Conservation (phyloP, 768 basidiomycete species). For the Pleurotus ostreatus region DNA sequence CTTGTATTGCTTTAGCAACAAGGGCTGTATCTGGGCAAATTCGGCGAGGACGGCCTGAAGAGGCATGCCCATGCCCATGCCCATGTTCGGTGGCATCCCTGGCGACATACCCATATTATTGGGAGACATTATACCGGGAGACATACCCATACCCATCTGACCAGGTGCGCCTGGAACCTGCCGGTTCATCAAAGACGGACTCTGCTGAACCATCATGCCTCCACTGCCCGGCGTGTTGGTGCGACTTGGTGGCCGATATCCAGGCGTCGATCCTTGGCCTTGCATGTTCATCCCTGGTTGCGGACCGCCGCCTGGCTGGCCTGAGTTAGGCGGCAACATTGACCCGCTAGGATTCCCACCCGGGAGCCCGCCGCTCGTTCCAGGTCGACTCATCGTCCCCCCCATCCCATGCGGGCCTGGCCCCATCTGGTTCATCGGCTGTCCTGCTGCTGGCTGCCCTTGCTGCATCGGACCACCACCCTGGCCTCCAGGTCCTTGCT, state of each 20-base stretch:
- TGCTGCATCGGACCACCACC: slow-evolving; percentile 15
- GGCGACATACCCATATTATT: slow-evolving; percentile 2
- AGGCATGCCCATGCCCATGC: not conserved
- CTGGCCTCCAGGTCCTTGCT: slow-evolving; percentile 7
- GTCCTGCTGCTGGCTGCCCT: slow-evolving; percentile 13
- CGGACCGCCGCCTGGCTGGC: slow-evolving; percentile 16
- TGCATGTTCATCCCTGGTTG: slow-evolving; percentile 7
- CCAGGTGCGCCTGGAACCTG: slow-evolving; percentile 31
- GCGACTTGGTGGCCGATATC: slow-evolving; percentile 52
- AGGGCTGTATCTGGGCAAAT: not conserved
- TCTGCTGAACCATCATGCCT: slow-evolving; percentile 46
- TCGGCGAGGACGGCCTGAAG: not conserved
- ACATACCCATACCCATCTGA: slow-evolving; percentile 13
- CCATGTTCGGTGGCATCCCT: slow-evolving; percentile 16
- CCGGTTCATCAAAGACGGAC: slow-evolving; percentile 52
- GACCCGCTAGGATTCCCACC: slow-evolving; percentile 28
- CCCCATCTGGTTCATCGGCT: slow-evolving; percentile 46
- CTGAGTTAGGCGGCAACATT: slow-evolving; percentile 48
- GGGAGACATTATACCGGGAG: slow-evolving; percentile 8
- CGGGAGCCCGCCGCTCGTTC: not conserved
- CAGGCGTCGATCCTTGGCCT: slow-evolving; percentile 31
- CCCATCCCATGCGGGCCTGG: slow-evolving; percentile 35
- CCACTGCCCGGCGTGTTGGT: slow-evolving; percentile 47
- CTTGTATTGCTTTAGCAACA: not conserved
- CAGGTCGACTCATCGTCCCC: slow-evolving; percentile 6